A percentile compares a stretch with the other conserved stretches of the same genome.
phyloP scores from a whole-genome alignment of 306 rosid genomes.

The Corylus americana region DNA sequence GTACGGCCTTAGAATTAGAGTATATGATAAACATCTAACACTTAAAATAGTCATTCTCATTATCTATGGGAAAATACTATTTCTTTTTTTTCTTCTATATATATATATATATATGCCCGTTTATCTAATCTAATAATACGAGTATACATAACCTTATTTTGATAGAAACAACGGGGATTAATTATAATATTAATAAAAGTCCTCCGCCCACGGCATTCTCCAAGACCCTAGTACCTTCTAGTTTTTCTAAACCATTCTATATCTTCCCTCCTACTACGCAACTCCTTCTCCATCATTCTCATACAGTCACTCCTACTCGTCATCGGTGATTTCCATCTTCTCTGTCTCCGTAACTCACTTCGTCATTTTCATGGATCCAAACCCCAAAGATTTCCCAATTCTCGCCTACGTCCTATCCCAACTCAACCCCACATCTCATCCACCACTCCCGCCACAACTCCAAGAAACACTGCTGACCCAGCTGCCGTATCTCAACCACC shows the following conservation, averaged over 20 bases:
- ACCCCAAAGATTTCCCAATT: slow-evolving; percentile 35
- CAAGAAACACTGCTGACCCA: slow-evolving; percentile 26
- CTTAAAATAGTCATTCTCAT: too few relatives aligned
- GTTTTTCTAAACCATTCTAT: background rate
- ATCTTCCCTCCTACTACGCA: background rate
- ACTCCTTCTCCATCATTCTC: background rate
- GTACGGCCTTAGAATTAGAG: too few relatives aligned
- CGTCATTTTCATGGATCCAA: slow-evolving; percentile 31
- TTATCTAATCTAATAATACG: too few relatives aligned
- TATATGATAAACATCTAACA: too few relatives aligned
- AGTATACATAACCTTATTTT: too few relatives aligned
- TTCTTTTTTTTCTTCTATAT: too few relatives aligned
- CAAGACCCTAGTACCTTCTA: background rate
- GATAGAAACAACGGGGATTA: too few relatives aligned
- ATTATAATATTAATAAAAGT: too few relatives aligned
- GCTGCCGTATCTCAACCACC: slow-evolving; percentile 32
- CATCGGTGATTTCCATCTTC: background rate
- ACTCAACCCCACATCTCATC: slow-evolving; percentile 19
- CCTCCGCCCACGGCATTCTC: background rate
- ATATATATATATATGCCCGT: too few relatives aligned
- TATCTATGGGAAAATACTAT: too few relatives aligned
- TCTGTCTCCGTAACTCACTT: background rate
- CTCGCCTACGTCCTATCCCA: slow-evolving; percentile 35
- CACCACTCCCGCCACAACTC: slow-evolving; percentile 17
- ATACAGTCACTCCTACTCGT: background rate